Evolutionary conservation across 2,329 filamentous ascomycete species (phyloP).

Genomic region (Emydomyces testavorans): DNA sequence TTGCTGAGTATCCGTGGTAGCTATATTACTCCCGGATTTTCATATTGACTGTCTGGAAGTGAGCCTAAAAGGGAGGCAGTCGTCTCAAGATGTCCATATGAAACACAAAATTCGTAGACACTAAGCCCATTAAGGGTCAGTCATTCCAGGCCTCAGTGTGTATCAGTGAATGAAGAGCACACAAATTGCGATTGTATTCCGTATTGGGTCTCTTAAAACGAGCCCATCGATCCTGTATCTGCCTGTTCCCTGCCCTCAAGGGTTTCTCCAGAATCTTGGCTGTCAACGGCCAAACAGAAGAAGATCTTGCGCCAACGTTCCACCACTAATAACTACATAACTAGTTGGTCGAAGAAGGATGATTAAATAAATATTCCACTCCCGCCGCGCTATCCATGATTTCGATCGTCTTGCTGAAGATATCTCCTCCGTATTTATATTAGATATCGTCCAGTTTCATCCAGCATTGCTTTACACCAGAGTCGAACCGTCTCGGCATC

Average conservation of each 20-base stretch:
- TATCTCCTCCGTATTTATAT: too few relatives aligned
- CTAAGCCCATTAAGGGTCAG: conserved; percentile 2
- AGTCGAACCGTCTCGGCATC: neutral
- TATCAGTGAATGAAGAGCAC: conserved; percentile 4
- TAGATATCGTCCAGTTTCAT: too few relatives aligned
- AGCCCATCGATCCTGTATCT: neutral
- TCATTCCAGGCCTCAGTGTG: too few relatives aligned
- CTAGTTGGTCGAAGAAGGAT: neutral
- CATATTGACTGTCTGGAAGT: neutral
- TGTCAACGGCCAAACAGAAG: conserved; percentile 10
- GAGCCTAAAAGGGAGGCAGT: neutral
- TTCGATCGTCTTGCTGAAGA: too few relatives aligned
- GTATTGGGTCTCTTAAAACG: neutral
- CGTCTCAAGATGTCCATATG: conserved; percentile 9
- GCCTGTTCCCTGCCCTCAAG: neutral
- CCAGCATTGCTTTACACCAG: neutral
- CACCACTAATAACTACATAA: neutral
- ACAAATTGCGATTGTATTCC: neutral
- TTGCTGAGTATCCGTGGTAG: too few relatives aligned
- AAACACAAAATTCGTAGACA: conserved; percentile 8
- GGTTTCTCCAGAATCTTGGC: neutral
- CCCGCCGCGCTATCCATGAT: too few relatives aligned
- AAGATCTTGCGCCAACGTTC: neutral
- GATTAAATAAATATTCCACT: too few relatives aligned
- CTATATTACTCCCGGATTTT: too few relatives aligned